These are phyloP conservation scores for Quercus rubra DNA, from an alignment of 306 rosid genomes.

Conservation along the genomic window DNA sequence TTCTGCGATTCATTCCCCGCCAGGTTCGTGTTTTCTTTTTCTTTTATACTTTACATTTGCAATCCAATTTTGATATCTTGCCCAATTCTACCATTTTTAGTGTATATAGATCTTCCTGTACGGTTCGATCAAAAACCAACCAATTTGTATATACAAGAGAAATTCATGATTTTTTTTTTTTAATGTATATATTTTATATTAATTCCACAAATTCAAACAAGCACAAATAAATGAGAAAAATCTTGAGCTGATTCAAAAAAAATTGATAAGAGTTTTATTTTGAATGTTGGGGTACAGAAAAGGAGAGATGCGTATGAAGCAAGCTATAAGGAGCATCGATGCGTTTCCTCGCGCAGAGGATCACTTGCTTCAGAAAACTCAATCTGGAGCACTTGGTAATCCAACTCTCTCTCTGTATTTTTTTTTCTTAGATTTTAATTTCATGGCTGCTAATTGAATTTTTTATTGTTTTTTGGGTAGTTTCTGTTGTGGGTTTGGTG, in stretches of 20 bases:
- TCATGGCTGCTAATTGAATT: neutral
- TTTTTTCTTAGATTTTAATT: neutral
- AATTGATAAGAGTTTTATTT: neutral
- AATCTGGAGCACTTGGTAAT: slow-evolving; percentile 93
- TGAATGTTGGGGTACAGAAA: neutral
- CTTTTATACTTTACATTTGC: neutral
- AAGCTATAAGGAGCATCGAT: slow-evolving; percentile 70
- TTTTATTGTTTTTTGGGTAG: slow-evolving; percentile 21
- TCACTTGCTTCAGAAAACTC: slow-evolving; percentile 87
- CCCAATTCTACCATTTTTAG: neutral
- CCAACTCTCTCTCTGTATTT: neutral
- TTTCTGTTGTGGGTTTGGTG: slow-evolving; percentile 66
- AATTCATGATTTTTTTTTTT: no score
- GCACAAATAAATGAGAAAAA: neutral
- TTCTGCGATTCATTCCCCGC: slow-evolving; percentile 1
- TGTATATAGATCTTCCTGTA: neutral
- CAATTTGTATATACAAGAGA: neutral
- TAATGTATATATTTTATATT: neutral
- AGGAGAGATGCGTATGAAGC: slow-evolving; percentile 64
- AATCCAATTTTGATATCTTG: neutral
- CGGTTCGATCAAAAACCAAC: neutral
- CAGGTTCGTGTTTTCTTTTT: neutral
- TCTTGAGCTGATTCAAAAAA: no score
- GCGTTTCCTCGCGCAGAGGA: slow-evolving; percentile 99
- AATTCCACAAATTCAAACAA: neutral